Evolutionary conservation across 768 basidiomycete species (phyloP), one percentile per base, ranked within the genome.

Genomic region (Russula virescens): DNA sequence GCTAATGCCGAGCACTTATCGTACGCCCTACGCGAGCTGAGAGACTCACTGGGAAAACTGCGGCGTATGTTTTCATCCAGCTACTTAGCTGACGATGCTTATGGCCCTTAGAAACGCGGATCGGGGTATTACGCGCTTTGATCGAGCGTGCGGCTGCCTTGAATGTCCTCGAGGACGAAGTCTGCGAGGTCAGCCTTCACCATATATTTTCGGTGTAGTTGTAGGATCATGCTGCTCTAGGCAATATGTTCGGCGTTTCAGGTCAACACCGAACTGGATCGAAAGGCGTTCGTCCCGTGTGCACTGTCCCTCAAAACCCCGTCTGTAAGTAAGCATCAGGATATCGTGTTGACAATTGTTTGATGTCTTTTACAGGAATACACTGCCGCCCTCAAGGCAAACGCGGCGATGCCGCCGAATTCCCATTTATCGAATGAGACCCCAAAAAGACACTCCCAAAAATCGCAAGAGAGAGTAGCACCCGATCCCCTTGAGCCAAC

Each of bases 71-170:
- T n/a, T 21, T n/a, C 3, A 2, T 53, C 13, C 35, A 42, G 42
- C 46, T 47, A 57, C 63, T 53, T 14, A 51, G 40, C 19, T n/a
- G 40, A 23, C 14, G 14, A 23, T 35, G n/a, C 26, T 60, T 14
- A 49, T 50, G 9, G n/a, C 21, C 65, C 89, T 89, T 83, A 73
- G 79, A 85, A 19, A 80, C 83, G 8, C 80, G 92, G 68, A 86
- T 86, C 5, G 94, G 93, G 25, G 88, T 94, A 0, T 64, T 98
- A 11, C 83, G 88, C 56, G 85, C 89, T 4, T 71, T 88, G 58
- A 80, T 95, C 46, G 90, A 94, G 57, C 78, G 91, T 62, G 80
- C 83, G 13, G 78, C 79, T 19, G 13, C 45, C 7, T 25, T 63
- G 51, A n/a, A 25, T 23, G 28, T 38, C 35, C 49, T 63, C n/a